Evolutionary conservation across 345 rosid genomes (phyloP).

Genomic region (Excoecaria cochinchinensis): DNA sequence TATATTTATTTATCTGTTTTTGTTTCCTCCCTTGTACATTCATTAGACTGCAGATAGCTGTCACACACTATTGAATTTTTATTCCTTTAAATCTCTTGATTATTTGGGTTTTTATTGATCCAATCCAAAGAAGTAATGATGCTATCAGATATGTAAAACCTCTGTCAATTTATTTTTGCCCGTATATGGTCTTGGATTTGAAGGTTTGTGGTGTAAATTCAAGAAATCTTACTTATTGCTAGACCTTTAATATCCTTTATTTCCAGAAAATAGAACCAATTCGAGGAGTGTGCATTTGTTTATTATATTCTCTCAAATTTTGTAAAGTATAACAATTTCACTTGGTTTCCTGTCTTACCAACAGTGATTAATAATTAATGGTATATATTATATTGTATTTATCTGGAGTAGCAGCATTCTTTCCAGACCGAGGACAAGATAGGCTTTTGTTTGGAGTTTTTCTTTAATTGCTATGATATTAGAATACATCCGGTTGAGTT

Average conservation of each 20-base stretch:
- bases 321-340: neutral
- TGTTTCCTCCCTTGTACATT: neutral
- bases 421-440: conserved; percentile 1
- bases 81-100: neutral
- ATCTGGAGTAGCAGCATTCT: neutral
- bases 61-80: neutral
- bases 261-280: neutral
- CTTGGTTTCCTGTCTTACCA: neutral
- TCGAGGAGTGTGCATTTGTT: neutral
- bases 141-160: neutral
- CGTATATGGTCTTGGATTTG: neutral
- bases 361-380: neutral
- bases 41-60: neutral
- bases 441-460: neutral
- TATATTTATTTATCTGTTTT: neutral
- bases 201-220: neutral
- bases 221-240: neutral
- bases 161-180: neutral
- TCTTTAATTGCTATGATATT: neutral
- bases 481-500: neutral
- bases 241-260: neutral
- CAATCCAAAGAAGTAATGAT: neutral
- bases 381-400: neutral
- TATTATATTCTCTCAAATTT: neutral
- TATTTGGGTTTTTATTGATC: neutral